phyloP scores from a whole-genome alignment of 108 stramenopile species.

The Fragilaria radians region DNA sequence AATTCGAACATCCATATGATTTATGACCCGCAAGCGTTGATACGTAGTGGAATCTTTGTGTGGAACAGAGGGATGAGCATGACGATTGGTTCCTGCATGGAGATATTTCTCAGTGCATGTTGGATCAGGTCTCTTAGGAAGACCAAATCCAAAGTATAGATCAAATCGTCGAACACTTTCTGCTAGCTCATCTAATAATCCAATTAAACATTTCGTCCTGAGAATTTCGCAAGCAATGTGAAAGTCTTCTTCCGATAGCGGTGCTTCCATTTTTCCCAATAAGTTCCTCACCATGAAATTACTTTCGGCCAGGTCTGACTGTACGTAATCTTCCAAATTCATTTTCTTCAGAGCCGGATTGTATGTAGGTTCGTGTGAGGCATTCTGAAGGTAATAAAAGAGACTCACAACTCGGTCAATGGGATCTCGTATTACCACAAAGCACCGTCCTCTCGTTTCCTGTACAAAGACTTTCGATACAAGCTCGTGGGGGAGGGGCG shows the following conservation, averaged over 20 bases:
- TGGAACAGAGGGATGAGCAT: background rate
- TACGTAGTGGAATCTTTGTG: background rate
- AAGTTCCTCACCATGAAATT: background rate
- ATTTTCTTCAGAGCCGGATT: slow-evolving; percentile 33
- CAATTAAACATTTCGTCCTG: slow-evolving; percentile 6
- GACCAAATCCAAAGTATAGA: slow-evolving; percentile 6
- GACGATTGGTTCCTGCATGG: slow-evolving; percentile 4
- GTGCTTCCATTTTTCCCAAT: slow-evolving; percentile 5
- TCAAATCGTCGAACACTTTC: slow-evolving; percentile 6
- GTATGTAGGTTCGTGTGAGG: slow-evolving; percentile 43
- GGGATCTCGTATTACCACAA: slow-evolving; percentile 43
- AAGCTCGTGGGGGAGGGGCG: slow-evolving; percentile 5
- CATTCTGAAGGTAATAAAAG: slow-evolving; percentile 55
- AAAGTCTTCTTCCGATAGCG: slow-evolving; percentile 2
- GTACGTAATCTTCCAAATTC: slow-evolving; percentile 32
- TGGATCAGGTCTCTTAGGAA: background rate
- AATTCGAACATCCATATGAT: background rate
- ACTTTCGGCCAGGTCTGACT: slow-evolving; percentile 9
- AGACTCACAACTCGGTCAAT: slow-evolving; percentile 36
- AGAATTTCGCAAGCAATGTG: background rate
- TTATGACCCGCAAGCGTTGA: background rate
- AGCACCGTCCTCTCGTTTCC: slow-evolving; percentile 2
- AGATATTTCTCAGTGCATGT: background rate
- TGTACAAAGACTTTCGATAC: slow-evolving; percentile 1
- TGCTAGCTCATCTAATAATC: slow-evolving; percentile 5